Conservation (phyloP, 441 rosid species). For the Jatropha podagrica region DNA sequence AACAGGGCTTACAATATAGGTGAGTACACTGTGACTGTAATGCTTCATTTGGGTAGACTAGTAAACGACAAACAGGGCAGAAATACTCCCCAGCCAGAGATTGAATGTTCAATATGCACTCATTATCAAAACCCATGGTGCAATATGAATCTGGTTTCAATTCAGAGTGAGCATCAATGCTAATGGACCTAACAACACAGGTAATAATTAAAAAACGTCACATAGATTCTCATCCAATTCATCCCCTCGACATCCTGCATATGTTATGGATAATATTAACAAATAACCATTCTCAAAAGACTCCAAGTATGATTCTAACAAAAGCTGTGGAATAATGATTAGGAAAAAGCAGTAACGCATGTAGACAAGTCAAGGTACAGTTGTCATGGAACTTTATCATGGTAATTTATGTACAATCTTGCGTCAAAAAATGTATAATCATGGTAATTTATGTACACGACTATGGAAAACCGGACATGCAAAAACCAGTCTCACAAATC, state of each 20-base stretch:
- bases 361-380: not conserved
- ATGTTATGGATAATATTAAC: too few species aligned
- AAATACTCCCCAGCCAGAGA: constrained; percentile 76
- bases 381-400: not conserved
- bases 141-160: constrained; percentile 22
- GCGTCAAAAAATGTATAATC: not conserved
- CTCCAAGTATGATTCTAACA: not conserved
- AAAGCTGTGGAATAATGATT: not conserved
- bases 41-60: constrained; percentile 77
- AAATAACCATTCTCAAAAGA: not conserved
- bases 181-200: constrained; percentile 25
- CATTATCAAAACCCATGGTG: constrained; percentile 75
- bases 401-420: not conserved
- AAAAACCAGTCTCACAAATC: too few species aligned
- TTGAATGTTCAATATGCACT: constrained; percentile 69
- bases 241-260: not conserved
- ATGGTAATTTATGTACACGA: too few species aligned
- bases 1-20: constrained; percentile 73
- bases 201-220: not conserved
- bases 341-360: not conserved
- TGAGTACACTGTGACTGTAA: constrained; percentile 82
- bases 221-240: not conserved
- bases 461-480: too few species aligned
- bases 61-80: constrained; percentile 77
- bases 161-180: constrained; percentile 22